Evolutionary conservation across 345 rosid species (phyloP).

Genomic region (Excoecaria agallocha): DNA sequence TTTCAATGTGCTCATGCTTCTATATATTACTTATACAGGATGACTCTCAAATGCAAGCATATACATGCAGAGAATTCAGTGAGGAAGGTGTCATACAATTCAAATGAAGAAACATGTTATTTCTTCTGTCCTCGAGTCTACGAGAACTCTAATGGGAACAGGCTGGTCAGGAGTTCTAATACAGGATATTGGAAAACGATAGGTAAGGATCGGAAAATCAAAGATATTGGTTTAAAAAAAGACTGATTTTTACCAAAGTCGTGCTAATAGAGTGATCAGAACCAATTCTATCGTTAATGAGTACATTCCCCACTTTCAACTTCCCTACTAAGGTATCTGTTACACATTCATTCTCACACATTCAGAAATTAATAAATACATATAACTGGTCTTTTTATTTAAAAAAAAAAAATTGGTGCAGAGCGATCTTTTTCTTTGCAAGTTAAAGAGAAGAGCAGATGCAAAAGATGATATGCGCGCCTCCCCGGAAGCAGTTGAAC

Average conservation of each 20-base stretch:
- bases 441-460: too few relatives aligned
- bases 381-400: too few relatives aligned
- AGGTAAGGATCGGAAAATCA: constrained; percentile 1
- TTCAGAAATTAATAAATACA: too few relatives aligned
- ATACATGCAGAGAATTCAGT: background rate
- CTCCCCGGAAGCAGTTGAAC: too few relatives aligned
- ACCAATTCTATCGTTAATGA: constrained; percentile 20
- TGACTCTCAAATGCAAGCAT: background rate
- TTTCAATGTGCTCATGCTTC: background rate
- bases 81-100: background rate
- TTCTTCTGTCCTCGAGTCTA: constrained; percentile 14
- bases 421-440: too few relatives aligned
- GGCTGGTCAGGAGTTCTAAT: background rate
- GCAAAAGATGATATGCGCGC: too few relatives aligned
- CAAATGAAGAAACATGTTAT: constrained; percentile 4
- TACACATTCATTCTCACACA: too few relatives aligned
- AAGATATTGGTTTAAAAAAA: constrained; percentile 10
- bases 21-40: background rate
- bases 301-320: constrained; percentile 7
- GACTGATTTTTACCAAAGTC: constrained; percentile 10
- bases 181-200: constrained; percentile 24
- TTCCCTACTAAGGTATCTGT: background rate
- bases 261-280: background rate
- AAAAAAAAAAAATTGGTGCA: too few relatives aligned
- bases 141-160: background rate